Percentiles rank a stretch among this genome's conserved stretches.
These are phyloP conservation scores for Knoxdaviesia capensis DNA, from an alignment of 2,329 filamentous ascomycete genomes.

Conservation along the genomic window DNA sequence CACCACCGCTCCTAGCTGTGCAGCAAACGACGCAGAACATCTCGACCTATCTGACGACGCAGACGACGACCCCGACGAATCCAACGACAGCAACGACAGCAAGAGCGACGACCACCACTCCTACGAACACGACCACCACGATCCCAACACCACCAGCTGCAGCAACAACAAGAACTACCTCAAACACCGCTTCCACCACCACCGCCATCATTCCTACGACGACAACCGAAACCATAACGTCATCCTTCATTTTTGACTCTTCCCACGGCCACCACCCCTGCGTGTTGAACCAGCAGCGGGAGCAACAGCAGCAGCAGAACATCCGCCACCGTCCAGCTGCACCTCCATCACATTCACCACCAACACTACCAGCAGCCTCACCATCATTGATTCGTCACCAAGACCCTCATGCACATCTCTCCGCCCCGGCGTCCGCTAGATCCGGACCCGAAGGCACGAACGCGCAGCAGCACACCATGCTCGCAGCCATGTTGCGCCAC, in stretches of 20 bases:
- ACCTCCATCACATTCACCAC: not conserved
- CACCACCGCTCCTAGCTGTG: too few species aligned
- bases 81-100: not conserved
- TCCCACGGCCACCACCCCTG: not conserved
- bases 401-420: conserved; percentile 24
- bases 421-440: conserved; percentile 24
- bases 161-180: not conserved
- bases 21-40: not conserved
- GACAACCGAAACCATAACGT: not conserved
- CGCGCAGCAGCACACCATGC: conserved; percentile 9
- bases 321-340: not conserved
- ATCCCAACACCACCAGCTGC: conserved; percentile 3
- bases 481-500: conserved; percentile 34
- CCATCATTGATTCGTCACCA: not conserved
- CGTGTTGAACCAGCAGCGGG: conserved; percentile 2
- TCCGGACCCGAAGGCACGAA: conserved; percentile 23
- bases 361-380: not conserved
- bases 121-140: conserved; percentile 1
- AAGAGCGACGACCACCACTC: not conserved
- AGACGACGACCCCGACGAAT: not conserved
- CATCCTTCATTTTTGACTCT: not conserved
- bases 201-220: not conserved
- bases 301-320: not conserved
- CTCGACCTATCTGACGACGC: not conserved
- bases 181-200: not conserved